These are phyloP conservation scores for Oryza meyeriana DNA, from an alignment of 176 grass and related monocot species.

Conservation along the genomic window DNA sequence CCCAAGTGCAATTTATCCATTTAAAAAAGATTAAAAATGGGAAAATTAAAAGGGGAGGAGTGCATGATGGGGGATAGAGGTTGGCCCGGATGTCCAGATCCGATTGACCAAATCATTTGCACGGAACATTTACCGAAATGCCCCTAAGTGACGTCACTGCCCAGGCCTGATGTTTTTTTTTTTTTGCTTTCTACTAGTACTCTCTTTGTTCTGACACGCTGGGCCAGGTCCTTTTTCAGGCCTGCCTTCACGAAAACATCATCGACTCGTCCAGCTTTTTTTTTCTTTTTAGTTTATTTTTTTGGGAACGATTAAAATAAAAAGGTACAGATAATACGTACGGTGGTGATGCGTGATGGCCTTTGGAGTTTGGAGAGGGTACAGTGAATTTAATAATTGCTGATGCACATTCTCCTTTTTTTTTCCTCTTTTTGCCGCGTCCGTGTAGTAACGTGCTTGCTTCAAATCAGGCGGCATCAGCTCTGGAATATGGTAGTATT, in stretches of 20 bases:
- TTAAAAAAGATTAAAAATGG: not conserved
- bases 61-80: conserved; percentile 1
- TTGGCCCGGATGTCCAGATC: conserved; percentile 45
- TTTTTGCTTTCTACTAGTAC: conserved; percentile 7
- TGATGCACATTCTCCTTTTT: not conserved
- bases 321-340: not conserved
- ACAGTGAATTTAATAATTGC: not conserved
- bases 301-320: not conserved
- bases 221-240: conserved; percentile 38
- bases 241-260: conserved; percentile 43
- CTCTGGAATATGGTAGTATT: too few species aligned
- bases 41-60: not conserved
- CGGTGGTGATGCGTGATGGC: conserved; percentile 6
- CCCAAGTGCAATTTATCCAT: not conserved
- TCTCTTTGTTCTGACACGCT: conserved; percentile 31
- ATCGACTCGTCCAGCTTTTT: conserved; percentile 18
- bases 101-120: conserved; percentile 58
- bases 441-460: not conserved
- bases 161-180: not conserved
- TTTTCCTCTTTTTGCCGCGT: not conserved
- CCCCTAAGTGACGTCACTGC: conserved; percentile 38
- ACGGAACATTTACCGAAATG: not conserved
- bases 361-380: not conserved
- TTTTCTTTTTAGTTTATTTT: not conserved
- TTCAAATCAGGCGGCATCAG: too few species aligned